Evolutionary conservation across 2,329 filamentous ascomycete species (phyloP), one percentile per base, ranked within the genome.

Genomic region (Elsinoe arachidis): DNA sequence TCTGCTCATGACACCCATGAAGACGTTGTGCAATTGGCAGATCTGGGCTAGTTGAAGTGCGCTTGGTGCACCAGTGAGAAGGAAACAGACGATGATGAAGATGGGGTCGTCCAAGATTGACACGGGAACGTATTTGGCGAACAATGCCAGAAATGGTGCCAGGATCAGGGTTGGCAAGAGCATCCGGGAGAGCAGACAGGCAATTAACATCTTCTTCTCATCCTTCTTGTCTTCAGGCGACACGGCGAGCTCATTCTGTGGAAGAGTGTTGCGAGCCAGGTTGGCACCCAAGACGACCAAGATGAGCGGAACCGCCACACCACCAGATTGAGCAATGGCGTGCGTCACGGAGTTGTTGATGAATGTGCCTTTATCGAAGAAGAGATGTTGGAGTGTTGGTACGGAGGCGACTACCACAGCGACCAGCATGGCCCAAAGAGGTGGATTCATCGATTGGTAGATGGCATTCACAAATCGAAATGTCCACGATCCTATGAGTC

Each of bases 361-460:
- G 67, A 99, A 96, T 0, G 90, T 90, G 15, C 88, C 92, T 37
- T 90, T 84, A 55, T 85, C 79, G 73, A 97, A 99, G 76, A 99
- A 96, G 15, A 93, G 74, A 39, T 79, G 77, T 70, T 99, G 92
- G 6, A 99, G 80, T 1, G 76, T 68, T 0, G 93, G 93, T 5
- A 96, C 82, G 0, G 90, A 95, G 2, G 93, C 93, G 5, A 99
- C 88, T 53, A 96, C 74, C 46, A 97, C 85, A n/a, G 93, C 89
- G 38, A 85, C 77, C 34, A 97, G 76, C 93, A 99, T 97, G 30
- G 93, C 91, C 90, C 91, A 97, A 23, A 99, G 83, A 0, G 93
- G 93, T 41, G 93, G 92, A 72, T 97, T 97, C 92, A 99, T 97
- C 71, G 96, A 96, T 49, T 88, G 87, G 87, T 88, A 93, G 11